These are phyloP conservation scores for Leccinum fallax DNA, from an alignment of 1,284 basidiomycete species.

Conservation along the genomic window DNA sequence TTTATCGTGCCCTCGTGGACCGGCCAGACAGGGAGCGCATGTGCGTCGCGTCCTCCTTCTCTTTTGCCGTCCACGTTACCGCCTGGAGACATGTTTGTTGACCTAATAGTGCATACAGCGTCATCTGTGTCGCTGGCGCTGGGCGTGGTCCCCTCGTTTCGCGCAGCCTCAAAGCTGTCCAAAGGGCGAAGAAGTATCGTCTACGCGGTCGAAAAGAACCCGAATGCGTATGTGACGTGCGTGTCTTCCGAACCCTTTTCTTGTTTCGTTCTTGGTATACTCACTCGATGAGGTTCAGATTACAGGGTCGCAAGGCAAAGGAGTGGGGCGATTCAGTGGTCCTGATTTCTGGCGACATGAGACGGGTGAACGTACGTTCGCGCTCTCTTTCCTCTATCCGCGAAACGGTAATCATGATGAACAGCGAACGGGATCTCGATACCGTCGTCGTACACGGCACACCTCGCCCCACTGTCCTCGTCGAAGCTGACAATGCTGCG, in stretches of 20 bases:
- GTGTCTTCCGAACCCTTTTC: constrained; percentile 34
- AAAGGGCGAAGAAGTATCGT: constrained; percentile 64
- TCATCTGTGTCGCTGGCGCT: constrained; percentile 91
- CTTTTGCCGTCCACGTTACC: not conserved
- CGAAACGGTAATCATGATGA: constrained; percentile 10
- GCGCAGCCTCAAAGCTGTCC: constrained; percentile 79
- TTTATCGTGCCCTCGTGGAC: constrained; percentile 81
- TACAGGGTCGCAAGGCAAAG: constrained; percentile 76
- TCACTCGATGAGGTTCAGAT: constrained; percentile 45
- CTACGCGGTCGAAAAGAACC: constrained; percentile 97
- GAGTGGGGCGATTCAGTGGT: constrained; percentile 88
- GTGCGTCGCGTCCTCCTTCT: constrained; percentile 40
- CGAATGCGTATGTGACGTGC: constrained; percentile 89
- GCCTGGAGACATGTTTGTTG: constrained; percentile 17
- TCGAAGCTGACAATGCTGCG: constrained; percentile 88
- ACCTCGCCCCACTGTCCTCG: constrained; percentile 93
- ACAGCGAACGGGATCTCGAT: constrained; percentile 93
- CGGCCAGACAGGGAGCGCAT: constrained; percentile 58
- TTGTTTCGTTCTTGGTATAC: constrained; percentile 6
- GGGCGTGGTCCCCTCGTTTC: constrained; percentile 95
- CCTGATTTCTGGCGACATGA: constrained; percentile 94
- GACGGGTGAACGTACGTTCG: constrained; percentile 64
- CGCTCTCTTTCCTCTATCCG: constrained; percentile 3
- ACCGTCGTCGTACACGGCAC: constrained; percentile 93
- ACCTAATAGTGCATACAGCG: constrained; percentile 46